Evolutionary conservation across 2,329 filamentous ascomycete species (phyloP).

Genomic region (Neodidymelliopsis sp.): DNA sequence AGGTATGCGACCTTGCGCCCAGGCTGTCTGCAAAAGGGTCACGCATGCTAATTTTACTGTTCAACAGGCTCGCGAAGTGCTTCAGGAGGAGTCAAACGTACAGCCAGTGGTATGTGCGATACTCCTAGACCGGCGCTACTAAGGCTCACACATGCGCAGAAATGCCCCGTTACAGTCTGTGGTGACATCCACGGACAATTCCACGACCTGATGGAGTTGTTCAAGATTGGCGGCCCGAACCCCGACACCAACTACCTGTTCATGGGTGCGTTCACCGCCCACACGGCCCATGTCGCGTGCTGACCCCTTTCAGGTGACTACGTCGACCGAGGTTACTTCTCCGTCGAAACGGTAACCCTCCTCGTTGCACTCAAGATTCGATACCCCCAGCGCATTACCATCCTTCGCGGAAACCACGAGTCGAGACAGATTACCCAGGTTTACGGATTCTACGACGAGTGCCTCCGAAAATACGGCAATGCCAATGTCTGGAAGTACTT

Average conservation of each 20-base stretch:
- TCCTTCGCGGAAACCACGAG: slow-evolving; percentile 91
- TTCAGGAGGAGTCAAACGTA: slow-evolving; percentile 98
- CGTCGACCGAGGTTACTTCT: slow-evolving; percentile 98
- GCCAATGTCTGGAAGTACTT: slow-evolving; percentile 82
- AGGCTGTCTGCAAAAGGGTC: not conserved
- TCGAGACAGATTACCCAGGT: slow-evolving; percentile 80
- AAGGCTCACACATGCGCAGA: slow-evolving; percentile 53
- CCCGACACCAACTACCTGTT: slow-evolving; percentile 99
- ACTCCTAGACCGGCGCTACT: not conserved
- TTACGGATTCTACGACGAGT: slow-evolving; percentile 82
- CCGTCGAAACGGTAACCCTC: slow-evolving; percentile 95
- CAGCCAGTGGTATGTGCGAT: slow-evolving; percentile 84
- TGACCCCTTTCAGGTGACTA: slow-evolving; percentile 77
- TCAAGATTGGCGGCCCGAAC: slow-evolving; percentile 97
- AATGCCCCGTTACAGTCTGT: slow-evolving; percentile 98
- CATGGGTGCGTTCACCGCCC: slow-evolving; percentile 71
- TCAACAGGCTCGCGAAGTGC: slow-evolving; percentile 84
- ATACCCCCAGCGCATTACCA: slow-evolving; percentile 97
- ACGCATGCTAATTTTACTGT: slow-evolving; percentile 23
- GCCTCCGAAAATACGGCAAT: slow-evolving; percentile 78
- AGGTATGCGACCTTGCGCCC: slow-evolving; percentile 78
- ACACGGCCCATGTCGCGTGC: slow-evolving; percentile 9
- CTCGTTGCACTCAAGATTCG: slow-evolving; percentile 97
- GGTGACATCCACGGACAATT: slow-evolving; percentile 99
- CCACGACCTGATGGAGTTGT: slow-evolving; percentile 98